Percentiles rank a stretch among this genome's conserved stretches.
These are phyloP conservation scores for Gonium pectorale DNA, from an alignment of 139 green algal species.

Conservation along the genomic window DNA sequence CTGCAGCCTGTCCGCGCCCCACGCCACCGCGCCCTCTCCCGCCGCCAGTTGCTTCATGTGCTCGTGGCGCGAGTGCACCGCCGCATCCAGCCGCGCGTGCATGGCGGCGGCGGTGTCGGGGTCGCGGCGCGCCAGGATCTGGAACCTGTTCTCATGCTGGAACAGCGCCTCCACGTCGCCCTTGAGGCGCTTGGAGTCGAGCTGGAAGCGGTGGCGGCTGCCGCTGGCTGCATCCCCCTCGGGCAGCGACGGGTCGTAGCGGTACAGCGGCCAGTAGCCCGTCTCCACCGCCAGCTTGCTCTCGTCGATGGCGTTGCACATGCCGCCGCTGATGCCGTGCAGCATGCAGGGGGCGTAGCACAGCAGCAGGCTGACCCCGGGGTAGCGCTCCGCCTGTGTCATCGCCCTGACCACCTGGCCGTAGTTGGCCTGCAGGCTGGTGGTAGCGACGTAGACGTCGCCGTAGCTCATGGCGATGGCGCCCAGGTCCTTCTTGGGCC, in stretches of 20 bases:
- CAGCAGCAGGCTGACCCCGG: conserved; percentile 63
- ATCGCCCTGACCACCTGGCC: conserved; percentile 66
- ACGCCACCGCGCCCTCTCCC: no score
- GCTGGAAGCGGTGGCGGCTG: conserved; percentile 51
- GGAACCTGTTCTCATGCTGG: conserved; percentile 64
- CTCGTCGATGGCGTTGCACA: conserved; percentile 54
- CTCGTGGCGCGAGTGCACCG: conserved; percentile 35
- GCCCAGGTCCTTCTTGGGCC: conserved; percentile 68
- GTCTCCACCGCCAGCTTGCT: conserved; percentile 56
- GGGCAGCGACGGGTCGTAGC: conserved; percentile 48
- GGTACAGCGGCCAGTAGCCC: conserved; percentile 72
- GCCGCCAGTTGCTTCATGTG: conserved; percentile 1
- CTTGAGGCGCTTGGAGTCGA: conserved; percentile 71
- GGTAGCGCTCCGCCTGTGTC: conserved; percentile 62
- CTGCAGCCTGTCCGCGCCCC: no score
- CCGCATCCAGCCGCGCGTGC: conserved; percentile 51
- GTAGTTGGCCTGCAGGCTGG: conserved; percentile 69
- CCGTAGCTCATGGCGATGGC: conserved; percentile 63
- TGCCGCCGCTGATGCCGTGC: conserved; percentile 61
- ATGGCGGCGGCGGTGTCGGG: conserved; percentile 44
- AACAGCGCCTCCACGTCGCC: conserved; percentile 63
- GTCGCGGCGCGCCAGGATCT: conserved; percentile 57
- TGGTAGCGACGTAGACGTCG: conserved; percentile 67
- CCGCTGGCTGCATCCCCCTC: conserved; percentile 46
- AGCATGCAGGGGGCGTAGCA: conserved; percentile 68